These are phyloP conservation scores for Dentipellis fragilis DNA, from an alignment of 768 basidiomycete genomes.

Conservation along the genomic window DNA sequence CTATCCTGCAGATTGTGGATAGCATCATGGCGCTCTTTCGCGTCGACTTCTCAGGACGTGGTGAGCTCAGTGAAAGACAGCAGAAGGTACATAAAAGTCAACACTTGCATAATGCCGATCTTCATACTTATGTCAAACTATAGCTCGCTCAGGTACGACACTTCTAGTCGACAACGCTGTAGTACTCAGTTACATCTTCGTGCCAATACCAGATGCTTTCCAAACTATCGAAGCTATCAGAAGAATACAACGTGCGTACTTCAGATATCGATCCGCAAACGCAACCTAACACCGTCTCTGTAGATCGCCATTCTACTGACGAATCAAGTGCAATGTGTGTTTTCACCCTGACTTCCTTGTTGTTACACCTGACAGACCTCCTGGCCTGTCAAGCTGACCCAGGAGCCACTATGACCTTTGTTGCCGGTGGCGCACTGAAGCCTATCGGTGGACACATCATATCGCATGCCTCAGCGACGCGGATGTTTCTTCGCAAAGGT, in stretches of 20 bases:
- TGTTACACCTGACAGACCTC: not conserved
- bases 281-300: constrained; percentile 1
- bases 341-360: not conserved
- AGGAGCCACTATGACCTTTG: constrained; percentile 91
- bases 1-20: constrained; percentile 64
- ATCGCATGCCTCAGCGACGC: constrained; percentile 80
- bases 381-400: constrained; percentile 53
- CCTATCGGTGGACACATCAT: constrained; percentile 86
- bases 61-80: constrained; percentile 88
- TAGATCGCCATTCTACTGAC: constrained; percentile 83
- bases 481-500: constrained; percentile 86
- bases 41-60: constrained; percentile 88
- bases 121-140: constrained; percentile 2
- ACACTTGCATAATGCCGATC: not conserved
- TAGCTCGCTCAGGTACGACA: constrained; percentile 71
- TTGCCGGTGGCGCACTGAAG: constrained; percentile 86
- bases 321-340: constrained; percentile 83
- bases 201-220: constrained; percentile 62
- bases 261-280: not conserved
- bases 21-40: constrained; percentile 97
- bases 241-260: constrained; percentile 72
- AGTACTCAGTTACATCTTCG: not conserved
- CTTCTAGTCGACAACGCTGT: not conserved
- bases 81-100: constrained; percentile 51
- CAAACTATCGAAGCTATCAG: constrained; percentile 81